Percentiles rank a stretch among this genome's conserved stretches.
These are phyloP conservation scores for Paecilomyces dactylethromorphus DNA, from an alignment of 2,329 filamentous ascomycete genomes.

Conservation along the genomic window DNA sequence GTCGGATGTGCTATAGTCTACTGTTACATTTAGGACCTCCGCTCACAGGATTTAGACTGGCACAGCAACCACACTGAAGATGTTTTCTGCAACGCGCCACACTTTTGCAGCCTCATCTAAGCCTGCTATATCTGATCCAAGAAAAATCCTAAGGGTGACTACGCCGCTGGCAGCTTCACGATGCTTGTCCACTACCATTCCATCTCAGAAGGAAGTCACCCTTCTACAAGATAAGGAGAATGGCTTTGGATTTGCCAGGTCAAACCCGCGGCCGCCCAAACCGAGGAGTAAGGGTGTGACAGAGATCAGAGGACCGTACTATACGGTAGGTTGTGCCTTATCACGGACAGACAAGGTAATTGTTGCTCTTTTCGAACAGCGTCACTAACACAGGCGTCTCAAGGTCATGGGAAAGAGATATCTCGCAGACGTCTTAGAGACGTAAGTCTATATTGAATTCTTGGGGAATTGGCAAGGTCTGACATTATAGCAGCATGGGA, in stretches of 20 bases:
- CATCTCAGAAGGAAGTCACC: conserved; percentile 14
- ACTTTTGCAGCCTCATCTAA: neutral
- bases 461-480: neutral
- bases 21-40: neutral
- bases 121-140: neutral
- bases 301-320: conserved; percentile 52
- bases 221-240: conserved; percentile 45
- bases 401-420: conserved; percentile 48
- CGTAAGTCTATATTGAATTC: conserved; percentile 27
- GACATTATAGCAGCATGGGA: conserved; percentile 40
- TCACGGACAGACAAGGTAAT: neutral
- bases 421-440: conserved; percentile 48
- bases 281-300: conserved; percentile 46
- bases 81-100: neutral
- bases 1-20: neutral
- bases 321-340: conserved; percentile 31
- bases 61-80: neutral
- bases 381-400: neutral
- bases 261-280: conserved; percentile 44
- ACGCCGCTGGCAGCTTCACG: neutral
- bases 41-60: neutral
- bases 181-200: conserved; percentile 13
- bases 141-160: neutral
- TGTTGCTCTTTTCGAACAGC: neutral
- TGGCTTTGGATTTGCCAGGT: conserved; percentile 46